Evolutionary conservation across 139 green algal genomes (phyloP), one percentile per base, ranked within the genome.

Genomic region (Helicosporidium sp.): DNA sequence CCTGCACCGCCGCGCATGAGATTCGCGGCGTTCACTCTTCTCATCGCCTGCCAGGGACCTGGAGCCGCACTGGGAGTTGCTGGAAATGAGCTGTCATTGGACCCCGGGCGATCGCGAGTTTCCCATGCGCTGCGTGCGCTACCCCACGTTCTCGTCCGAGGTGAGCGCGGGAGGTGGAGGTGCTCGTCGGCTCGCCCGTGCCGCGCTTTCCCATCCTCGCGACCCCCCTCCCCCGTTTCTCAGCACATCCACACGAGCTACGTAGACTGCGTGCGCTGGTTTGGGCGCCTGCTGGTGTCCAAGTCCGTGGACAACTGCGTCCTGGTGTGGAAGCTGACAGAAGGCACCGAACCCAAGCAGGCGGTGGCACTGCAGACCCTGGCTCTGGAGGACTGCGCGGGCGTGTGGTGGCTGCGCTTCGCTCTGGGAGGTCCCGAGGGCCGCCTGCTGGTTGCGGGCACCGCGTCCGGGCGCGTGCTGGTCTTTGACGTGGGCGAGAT

Each of bases 221-320:
- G 4, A 1, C 39, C 20, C 39, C 13, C 27, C 24, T 27, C 39
- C 5, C 17, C 8, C 20, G 34, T 12, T n/a, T 24, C 12, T 31
- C 27, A 66, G 47, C 54, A 80, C 56, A 48, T 85, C 5, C 78
- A 89, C 52, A 54, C 52, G 26, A 66, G 79, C 42, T 91, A 89
- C 41, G 74, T 91, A 18, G 79, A 91, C 62, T 89, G 77, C 49
- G 71, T 85, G 26, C 55, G 68, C 7, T 89, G 74, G 74, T 45
- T 82, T 26, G 79, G 79, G 0, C 72, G 83, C 55, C 47, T 80
- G 29, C 24, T 86, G 12, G 47, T 87, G 26, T 67, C 56, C 36
- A 87, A 85, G 48, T 74, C 57, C 25, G 64, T 76, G 26, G 51
- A 82, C 52, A 55, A 79, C 49, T 26, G 42, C n/a, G 57, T 80